Evolutionary conservation across 2,329 filamentous ascomycete species (phyloP).

Genomic region (Nemania abortiva): DNA sequence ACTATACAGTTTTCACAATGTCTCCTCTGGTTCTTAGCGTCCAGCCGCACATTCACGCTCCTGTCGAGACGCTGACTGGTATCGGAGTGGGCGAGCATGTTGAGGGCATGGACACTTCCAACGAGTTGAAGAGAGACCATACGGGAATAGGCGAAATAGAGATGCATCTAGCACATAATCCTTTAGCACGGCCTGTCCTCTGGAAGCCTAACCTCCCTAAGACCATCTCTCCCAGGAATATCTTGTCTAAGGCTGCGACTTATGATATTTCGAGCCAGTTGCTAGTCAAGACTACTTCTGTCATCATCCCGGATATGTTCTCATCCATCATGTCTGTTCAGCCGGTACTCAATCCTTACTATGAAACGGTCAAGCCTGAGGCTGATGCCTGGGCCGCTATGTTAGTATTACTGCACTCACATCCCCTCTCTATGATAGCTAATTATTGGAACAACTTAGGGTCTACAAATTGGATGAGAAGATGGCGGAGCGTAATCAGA

Average conservation of each 20-base stretch:
- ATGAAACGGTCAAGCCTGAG: constrained; percentile 42
- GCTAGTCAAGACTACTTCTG: background rate
- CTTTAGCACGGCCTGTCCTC: background rate
- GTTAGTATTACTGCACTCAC: background rate
- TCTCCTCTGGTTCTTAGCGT: no score
- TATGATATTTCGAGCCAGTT: background rate
- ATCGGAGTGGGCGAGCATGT: no score
- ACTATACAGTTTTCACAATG: no score
- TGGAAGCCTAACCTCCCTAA: constrained; percentile 14
- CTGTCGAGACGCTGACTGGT: no score
- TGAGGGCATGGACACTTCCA: background rate
- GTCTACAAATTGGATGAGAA: constrained; percentile 40
- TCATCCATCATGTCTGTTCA: constrained; percentile 47
- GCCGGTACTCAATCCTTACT: constrained; percentile 44
- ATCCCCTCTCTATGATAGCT: constrained; percentile 18
- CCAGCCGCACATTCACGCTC: no score
- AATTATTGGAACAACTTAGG: constrained; percentile 24
- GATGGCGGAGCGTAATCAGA: constrained; percentile 32
- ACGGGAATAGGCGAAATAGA: constrained; percentile 10
- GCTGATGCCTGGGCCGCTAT: constrained; percentile 46
- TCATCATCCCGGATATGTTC: constrained; percentile 48
- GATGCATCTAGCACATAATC: constrained; percentile 19
- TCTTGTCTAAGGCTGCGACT: constrained; percentile 3
- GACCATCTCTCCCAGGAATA: constrained; percentile 14
- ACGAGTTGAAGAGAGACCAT: constrained; percentile 15